Evolutionary conservation across 2,329 filamentous ascomycete species (phyloP), one percentile per base, ranked within the genome.

Genomic region (Pseudocercospora eumusae): DNA sequence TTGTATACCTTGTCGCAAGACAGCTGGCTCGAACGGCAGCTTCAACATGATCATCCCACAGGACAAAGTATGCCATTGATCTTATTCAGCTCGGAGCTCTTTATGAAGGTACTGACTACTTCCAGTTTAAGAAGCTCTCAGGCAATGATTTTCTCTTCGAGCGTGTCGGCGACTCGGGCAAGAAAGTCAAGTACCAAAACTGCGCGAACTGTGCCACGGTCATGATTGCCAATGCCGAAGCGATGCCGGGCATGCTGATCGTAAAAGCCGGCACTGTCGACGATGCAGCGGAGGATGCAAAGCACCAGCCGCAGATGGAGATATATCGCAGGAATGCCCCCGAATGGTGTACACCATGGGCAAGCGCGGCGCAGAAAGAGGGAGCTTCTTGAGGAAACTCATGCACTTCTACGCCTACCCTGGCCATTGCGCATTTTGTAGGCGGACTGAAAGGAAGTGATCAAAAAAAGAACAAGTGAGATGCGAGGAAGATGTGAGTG

Each of bases 211-310:
- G 74, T 62, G 69, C 66, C 15, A 69, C 66, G 9, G 64, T 74
- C 44, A 70, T 75, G 62, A 65, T 53, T 20, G 72, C 71, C 4
- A 60, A 70, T 42, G 64, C 62, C 9, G 68, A 71, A 6, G 67
- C 64, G 4, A 57, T 71, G 59, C 64, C 64, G 0, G 73, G 68
- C 18, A 36, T 73, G 9, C 65, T 62, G 11, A 71, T 74, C 40
- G 60, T 75, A 52, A 75, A 75, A 65, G 66, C 66, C 10, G 73
- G 74, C 3, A 74, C 73, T 9, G 54, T 75, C 18, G 74, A 75
- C 45, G 72, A 74, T 50, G 45, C 63, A 6, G 66, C 56, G 1
- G 59, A 69, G 56, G 58, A 70, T 13, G 64, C 63, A 13, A 67
- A 67, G 44, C 63, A 62, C 13, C 60, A 57, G 60, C 72, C 72